Evolutionary conservation across 179 eudicot genomes (phyloP).

Genomic region (Nepenthes alata): DNA sequence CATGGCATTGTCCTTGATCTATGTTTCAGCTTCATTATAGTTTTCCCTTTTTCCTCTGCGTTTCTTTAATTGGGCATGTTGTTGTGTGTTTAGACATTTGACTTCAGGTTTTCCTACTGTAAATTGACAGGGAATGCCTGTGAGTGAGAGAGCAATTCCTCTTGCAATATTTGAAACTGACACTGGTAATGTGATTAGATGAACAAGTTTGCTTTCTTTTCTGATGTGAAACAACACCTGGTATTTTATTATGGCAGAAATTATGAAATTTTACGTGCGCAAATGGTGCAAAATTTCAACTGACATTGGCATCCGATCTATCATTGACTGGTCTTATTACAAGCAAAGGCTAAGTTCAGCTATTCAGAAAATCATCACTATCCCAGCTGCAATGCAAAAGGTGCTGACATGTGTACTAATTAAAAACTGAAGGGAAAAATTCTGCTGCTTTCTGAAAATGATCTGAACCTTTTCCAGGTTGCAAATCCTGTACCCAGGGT

Average conservation of each 20-base stretch:
- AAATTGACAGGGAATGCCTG: conserved; percentile 73
- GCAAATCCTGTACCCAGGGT: conserved; percentile 97
- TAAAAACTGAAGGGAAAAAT: not conserved
- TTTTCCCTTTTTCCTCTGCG: not conserved
- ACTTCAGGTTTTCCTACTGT: conserved; percentile 1
- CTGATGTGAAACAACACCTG: conserved; percentile 3
- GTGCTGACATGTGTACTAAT: conserved; percentile 23
- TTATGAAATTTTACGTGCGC: conserved; percentile 74
- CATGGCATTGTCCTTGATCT: too few species aligned
- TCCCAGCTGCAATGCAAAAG: conserved; percentile 99
- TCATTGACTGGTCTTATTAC: conserved; percentile 96
- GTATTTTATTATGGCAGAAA: conserved; percentile 40
- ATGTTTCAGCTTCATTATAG: too few species aligned
- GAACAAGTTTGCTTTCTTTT: conserved; percentile 3
- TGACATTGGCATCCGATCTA: conserved; percentile 76
- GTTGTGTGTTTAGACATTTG: not conserved
- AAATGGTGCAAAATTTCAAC: conserved; percentile 96
- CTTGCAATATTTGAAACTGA: conserved; percentile 95
- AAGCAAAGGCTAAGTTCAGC: conserved; percentile 90
- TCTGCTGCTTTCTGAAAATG: conserved; percentile 12
- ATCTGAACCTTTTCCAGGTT: conserved; percentile 39
- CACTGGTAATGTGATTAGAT: conserved; percentile 39
- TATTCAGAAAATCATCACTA: conserved; percentile 87
- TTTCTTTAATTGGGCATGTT: not conserved
- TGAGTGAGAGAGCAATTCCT: conserved; percentile 95